Evolutionary conservation across 106 monocot genomes (phyloP).

Genomic region (Xerophyta viscosa): DNA sequence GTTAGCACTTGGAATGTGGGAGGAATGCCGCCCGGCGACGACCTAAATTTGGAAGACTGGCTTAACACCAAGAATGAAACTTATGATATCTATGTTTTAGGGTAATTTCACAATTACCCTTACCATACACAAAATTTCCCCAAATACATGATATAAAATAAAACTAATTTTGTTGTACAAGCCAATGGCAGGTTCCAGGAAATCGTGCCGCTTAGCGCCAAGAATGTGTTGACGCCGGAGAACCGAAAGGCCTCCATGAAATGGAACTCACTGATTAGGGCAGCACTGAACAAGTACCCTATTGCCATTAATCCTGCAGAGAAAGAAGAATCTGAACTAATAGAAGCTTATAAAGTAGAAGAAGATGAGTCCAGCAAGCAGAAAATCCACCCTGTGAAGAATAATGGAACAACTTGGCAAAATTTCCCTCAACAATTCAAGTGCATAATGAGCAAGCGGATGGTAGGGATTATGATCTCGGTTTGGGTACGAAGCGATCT

Average conservation of each 20-base stretch:
- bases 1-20: slow-evolving; percentile 76
- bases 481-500: slow-evolving; percentile 57
- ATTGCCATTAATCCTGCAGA: not conserved
- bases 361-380: no score
- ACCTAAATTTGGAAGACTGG: slow-evolving; percentile 63
- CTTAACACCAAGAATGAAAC: slow-evolving; percentile 25
- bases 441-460: slow-evolving; percentile 65
- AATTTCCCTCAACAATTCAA: slow-evolving; percentile 14
- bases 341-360: no score
- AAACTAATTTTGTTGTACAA: no score
- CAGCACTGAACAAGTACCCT: slow-evolving; percentile 46
- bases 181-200: slow-evolving; percentile 63
- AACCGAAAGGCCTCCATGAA: slow-evolving; percentile 30
- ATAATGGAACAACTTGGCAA: slow-evolving; percentile 5
- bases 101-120: no score
- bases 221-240: slow-evolving; percentile 44
- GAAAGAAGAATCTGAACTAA: no score
- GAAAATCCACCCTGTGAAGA: slow-evolving; percentile 25
- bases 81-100: slow-evolving; percentile 73
- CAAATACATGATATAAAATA: no score
- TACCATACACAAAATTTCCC: no score
- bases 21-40: slow-evolving; percentile 33
- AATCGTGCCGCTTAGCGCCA: slow-evolving; percentile 52
- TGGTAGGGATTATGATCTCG: slow-evolving; percentile 56
- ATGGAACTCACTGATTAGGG: slow-evolving; percentile 60